A percentile compares a stretch with the other conserved stretches of the same genome.
These are phyloP conservation scores for Gilbertella persicaria DNA, from an alignment of 371 early-diverging fungal genomes.

Conservation along the genomic window DNA sequence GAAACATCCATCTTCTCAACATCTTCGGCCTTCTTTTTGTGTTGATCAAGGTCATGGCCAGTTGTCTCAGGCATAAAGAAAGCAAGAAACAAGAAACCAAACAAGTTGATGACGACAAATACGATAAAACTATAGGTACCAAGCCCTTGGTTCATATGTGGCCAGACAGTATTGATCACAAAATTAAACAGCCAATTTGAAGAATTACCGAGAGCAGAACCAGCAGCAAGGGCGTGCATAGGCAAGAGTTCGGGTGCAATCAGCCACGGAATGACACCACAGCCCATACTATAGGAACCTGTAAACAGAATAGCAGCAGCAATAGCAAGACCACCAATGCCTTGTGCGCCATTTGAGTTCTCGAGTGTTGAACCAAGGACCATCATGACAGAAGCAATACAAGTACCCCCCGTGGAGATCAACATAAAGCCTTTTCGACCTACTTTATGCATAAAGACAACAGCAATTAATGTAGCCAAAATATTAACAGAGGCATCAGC, in stretches of 20 bases:
- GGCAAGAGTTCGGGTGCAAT: constrained; percentile 52
- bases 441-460: constrained; percentile 40
- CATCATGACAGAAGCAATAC: constrained; percentile 38
- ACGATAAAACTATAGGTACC: constrained; percentile 42
- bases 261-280: constrained; percentile 56
- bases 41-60: constrained; percentile 37
- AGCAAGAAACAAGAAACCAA: constrained; percentile 42
- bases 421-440: constrained; percentile 52
- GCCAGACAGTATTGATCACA: constrained; percentile 47
- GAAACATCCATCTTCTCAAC: background rate
- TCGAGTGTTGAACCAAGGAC: constrained; percentile 35
- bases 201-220: constrained; percentile 45
- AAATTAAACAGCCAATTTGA: constrained; percentile 52
- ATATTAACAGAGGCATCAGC: constrained; percentile 44
- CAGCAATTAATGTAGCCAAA: constrained; percentile 35
- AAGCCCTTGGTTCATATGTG: constrained; percentile 32
- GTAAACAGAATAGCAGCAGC: constrained; percentile 42
- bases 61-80: constrained; percentile 51
- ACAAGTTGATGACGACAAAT: constrained; percentile 45
- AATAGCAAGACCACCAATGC: constrained; percentile 37
- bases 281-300: constrained; percentile 45
- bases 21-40: constrained; percentile 6
- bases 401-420: constrained; percentile 39
- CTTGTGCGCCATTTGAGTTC: constrained; percentile 9
- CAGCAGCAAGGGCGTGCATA: constrained; percentile 44